Evolutionary conservation across 2,329 filamentous ascomycete genomes (phyloP), one percentile per base, ranked within the genome.

Genomic region (Fusarium sp.): DNA sequence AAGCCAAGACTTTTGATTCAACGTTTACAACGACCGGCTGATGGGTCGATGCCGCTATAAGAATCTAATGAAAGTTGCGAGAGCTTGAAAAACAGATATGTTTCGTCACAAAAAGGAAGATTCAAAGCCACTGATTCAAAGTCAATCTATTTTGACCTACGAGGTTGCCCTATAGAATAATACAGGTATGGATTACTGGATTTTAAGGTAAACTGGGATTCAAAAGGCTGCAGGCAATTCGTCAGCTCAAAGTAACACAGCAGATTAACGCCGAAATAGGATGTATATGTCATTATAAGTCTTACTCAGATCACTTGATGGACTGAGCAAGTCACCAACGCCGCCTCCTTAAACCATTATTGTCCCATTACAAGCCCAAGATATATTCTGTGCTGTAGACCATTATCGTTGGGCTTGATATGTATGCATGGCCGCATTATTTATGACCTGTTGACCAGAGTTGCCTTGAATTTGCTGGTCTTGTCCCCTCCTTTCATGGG

Each of bases 401-500:
- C 24, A 32, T 67, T 36, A 20, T 71, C 57, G 70, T 60, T 68
- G 68, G 10, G 28, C 54, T 51, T 68, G 75, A 58, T 76, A 78
- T 17, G 70, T 38, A 26, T 65, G 45, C 28, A 62, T 58, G 5
- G 66, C 47, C 18, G 56, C 47, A 20, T 64, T 66, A 30, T 70
- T 54, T 38, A 61, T 38, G 24, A 63, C 41, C 56, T 77, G 75
- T 15, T 70, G 75, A 34, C 55, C 58, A 52, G 61, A 24, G 17
- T 70, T 59, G 30, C 36, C 18, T 39, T 75, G 72, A 24, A 75
- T 32, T 36, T 51, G 51, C 10, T 70, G 66, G 22, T 60, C 68
- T n/a, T 57, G 57, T 15, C 48, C 69, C 39, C 47, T 56, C 22
- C 69, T 71, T 36, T 60, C 59, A 45, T 83, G 83, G 45, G 73